Evolutionary conservation across 2,329 filamentous ascomycete species (phyloP).

Genomic region (Verticillium albo-atrum): DNA sequence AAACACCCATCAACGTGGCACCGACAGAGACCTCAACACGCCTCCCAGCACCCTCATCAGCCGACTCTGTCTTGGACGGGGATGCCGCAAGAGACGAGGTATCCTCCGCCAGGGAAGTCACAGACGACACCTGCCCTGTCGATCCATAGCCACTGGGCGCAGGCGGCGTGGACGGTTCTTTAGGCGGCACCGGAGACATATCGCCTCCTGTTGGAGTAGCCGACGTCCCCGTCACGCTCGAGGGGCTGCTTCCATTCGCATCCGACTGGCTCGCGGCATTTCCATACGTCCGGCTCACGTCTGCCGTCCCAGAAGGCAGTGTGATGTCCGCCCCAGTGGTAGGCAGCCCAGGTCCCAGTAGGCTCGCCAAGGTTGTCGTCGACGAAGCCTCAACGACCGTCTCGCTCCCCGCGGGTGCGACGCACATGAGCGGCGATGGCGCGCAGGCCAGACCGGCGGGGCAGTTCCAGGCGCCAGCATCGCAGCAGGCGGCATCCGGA

Average conservation of each 20-base stretch:
- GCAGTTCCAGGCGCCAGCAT: neutral
- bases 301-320: neutral
- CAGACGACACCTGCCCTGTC: neutral
- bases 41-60: neutral
- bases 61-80: neutral
- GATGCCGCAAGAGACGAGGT: neutral
- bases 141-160: neutral
- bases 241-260: neutral
- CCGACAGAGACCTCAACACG: neutral
- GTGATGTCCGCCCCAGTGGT: neutral
- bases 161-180: neutral
- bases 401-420: neutral
- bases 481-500: constrained; percentile 1
- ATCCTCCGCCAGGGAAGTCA: neutral
- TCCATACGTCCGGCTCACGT: neutral
- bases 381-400: neutral
- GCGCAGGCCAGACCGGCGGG: neutral
- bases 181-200: neutral
- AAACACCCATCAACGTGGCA: neutral
- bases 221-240: neutral
- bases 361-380: neutral
- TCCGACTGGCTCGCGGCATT: neutral
- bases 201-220: neutral
- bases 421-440: neutral
- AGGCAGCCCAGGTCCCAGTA: neutral